Conservation (phyloP, 78 protist species). For the Emiliania huxleyi region DNA sequence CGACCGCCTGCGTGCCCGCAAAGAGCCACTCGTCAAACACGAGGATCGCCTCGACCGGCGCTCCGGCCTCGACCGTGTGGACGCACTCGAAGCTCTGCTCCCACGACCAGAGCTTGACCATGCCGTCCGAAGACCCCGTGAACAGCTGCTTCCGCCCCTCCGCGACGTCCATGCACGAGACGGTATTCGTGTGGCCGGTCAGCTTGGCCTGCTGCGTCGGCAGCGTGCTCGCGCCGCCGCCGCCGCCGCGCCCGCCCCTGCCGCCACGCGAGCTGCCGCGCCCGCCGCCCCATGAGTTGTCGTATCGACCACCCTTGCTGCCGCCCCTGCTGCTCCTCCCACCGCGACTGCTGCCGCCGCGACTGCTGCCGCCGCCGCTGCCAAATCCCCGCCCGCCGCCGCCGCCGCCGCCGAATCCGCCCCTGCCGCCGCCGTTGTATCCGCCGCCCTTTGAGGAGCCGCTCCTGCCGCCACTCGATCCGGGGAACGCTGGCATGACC, state of each 20-base stretch:
- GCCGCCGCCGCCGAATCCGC: too few relatives aligned
- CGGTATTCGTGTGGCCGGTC: neutral
- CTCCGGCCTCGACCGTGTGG: neutral
- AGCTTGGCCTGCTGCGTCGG: neutral
- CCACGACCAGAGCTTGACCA: neutral
- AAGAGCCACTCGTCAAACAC: neutral
- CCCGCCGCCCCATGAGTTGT: neutral
- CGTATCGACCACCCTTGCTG: neutral
- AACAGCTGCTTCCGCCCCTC: neutral
- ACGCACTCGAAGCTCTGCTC: neutral
- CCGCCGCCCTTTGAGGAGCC: too few relatives aligned
- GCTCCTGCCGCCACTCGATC: too few relatives aligned
- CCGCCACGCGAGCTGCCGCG: neutral
- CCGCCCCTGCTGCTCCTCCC: neutral
- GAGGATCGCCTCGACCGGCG: neutral
- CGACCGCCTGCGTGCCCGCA: neutral
- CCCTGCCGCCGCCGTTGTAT: too few relatives aligned
- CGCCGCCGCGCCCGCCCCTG: neutral
- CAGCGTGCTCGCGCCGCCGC: neutral
- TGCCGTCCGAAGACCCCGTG: neutral
- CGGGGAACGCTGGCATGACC: too few relatives aligned
- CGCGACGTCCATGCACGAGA: neutral
- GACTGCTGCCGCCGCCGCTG: too few relatives aligned
- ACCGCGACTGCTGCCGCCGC: neutral
- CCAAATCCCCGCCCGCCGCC: too few relatives aligned